A percentile compares a stretch with the other conserved stretches of the same genome.
Evolutionary conservation across 352 stramenopile species (phyloP).

Genomic region (Aphanomyces cochlioides): DNA sequence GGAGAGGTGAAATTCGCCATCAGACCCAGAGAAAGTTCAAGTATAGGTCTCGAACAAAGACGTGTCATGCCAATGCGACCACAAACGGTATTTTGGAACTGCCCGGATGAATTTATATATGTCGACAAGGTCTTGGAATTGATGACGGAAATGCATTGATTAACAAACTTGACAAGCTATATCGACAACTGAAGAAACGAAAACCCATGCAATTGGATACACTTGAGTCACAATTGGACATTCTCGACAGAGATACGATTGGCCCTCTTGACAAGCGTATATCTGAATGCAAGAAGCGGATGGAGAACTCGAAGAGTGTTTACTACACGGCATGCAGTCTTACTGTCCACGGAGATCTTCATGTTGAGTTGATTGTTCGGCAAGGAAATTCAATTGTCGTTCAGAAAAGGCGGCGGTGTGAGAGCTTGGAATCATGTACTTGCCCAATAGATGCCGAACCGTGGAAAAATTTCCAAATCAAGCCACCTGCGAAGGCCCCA

Average conservation of each 20-base stretch:
- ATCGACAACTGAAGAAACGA: constrained; percentile 41
- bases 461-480: constrained; percentile 46
- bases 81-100: constrained; percentile 54
- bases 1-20: constrained; percentile 69
- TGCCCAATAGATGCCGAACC: constrained; percentile 50
- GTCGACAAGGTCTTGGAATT: constrained; percentile 54
- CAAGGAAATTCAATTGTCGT: constrained; percentile 17
- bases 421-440: constrained; percentile 39
- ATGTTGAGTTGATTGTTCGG: constrained; percentile 44
- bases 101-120: not conserved
- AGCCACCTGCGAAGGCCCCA: not conserved
- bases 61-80: constrained; percentile 49
- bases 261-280: constrained; percentile 53
- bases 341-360: constrained; percentile 49
- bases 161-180: constrained; percentile 38
- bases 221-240: constrained; percentile 55
- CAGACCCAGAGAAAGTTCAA: constrained; percentile 35
- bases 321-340: constrained; percentile 51
- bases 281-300: constrained; percentile 40
- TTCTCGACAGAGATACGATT: constrained; percentile 54
- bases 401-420: constrained; percentile 42
- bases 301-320: constrained; percentile 41
- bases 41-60: constrained; percentile 44
- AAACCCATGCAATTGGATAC: constrained; percentile 40
- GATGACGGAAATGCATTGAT: constrained; percentile 57